Base-by-base conservation (phyloP, 1,139 yeast species). In the Blastobotrys niveus region DNA sequence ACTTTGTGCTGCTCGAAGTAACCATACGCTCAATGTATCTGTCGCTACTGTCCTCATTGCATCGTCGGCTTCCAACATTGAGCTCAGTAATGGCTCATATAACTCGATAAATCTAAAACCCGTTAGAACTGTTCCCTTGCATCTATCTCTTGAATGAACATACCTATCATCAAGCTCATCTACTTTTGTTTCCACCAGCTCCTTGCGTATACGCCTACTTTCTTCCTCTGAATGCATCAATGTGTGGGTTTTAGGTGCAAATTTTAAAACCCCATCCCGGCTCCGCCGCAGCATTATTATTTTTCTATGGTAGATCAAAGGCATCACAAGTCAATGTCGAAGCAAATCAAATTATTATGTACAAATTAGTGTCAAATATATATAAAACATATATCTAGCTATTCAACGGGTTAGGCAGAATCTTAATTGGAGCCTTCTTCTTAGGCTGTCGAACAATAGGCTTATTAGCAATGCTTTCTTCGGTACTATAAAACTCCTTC, bases 1-100 rank as follows among this genome's bases (percentile, higher is more conserved):
- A 20, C 65, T 46, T 50, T 75, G 79, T 3, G 59, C 45, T n/a
- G 75, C 64, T 50, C 93, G 67, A 19, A 77, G 69, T 3, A 81
- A 55, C 80, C 89, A 83, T 1, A 85, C 70, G 1, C 85, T 68
- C 32, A 83, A 57, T 0, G 82, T 68, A 54, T 84, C 94, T 34
- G 79, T 74, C 17, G 78, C 68, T 1, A 70, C 33, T 0, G 76
- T 65, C 45, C 79, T 64, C 43, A 58, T 62, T 9, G 52, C 50
- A 1, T 67, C 71, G 3, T 59, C 57, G 1, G 65, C 55, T 9
- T 46, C 39, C 7, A 59, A 38, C 18, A 54, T 42, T 2, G 61
- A 51, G 24, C 41, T 38, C 31, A 55, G 47, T 19, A 58, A 48
- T 19, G 51, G 49, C 6, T 41, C 43, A 38, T 47, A 58, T 15